These are phyloP conservation scores for Durotheca rogersii DNA, from an alignment of 495 filamentous ascomycete genomes.

Conservation along the genomic window DNA sequence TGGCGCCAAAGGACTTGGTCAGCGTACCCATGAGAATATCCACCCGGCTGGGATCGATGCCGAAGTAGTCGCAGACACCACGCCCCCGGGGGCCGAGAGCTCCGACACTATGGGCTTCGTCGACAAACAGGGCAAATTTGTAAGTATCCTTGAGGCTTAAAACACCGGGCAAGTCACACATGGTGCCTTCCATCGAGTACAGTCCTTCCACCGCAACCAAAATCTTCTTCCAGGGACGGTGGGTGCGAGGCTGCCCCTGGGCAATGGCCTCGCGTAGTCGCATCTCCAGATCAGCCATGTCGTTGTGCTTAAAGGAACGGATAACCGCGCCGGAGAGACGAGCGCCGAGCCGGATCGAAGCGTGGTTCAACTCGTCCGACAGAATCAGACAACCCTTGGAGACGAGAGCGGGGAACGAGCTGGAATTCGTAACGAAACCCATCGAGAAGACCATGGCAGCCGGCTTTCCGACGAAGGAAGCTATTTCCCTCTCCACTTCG, in stretches of 20 bases:
- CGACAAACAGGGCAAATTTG: conserved; percentile 93
- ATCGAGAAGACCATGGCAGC: conserved; percentile 97
- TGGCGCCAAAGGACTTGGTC: conserved; percentile 97
- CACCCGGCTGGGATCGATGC: conserved; percentile 80
- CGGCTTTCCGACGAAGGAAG: conserved; percentile 89
- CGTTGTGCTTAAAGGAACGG: conserved; percentile 94
- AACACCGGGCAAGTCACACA: conserved; percentile 91
- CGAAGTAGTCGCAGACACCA: conserved; percentile 97
- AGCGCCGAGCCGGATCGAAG: conserved; percentile 92
- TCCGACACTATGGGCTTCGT: conserved; percentile 96
- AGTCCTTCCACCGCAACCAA: conserved; percentile 93
- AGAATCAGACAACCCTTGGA: conserved; percentile 90
- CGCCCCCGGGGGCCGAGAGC: conserved; percentile 84
- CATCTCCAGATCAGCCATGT: conserved; percentile 83
- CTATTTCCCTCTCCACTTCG: conserved; percentile 87
- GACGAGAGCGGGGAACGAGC: conserved; percentile 84
- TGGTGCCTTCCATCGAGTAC: conserved; percentile 99
- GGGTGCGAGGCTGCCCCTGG: conserved; percentile 93
- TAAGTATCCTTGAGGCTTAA: conserved; percentile 86
- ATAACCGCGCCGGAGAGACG: conserved; percentile 94
- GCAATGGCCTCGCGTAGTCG: conserved; percentile 87
- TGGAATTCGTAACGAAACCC: conserved; percentile 95
- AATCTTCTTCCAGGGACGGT: conserved; percentile 98
- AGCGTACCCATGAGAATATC: conserved; percentile 98
- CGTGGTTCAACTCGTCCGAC: conserved; percentile 96